phyloP scores from a whole-genome alignment of 305 asterid species.

The Solanum hybrid region DNA sequence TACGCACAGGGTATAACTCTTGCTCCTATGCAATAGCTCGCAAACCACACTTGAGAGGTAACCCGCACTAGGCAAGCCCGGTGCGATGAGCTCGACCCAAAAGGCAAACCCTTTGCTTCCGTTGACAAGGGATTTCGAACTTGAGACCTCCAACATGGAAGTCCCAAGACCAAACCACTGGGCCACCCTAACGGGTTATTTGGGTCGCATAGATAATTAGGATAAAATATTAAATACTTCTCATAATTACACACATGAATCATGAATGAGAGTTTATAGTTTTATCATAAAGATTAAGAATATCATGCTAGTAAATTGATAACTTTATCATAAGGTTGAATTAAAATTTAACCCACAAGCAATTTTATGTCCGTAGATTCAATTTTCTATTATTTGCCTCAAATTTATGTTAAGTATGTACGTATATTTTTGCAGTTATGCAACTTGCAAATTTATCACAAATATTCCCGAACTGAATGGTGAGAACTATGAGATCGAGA shows the following conservation, averaged over 20 bases:
- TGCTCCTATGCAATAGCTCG: background rate
- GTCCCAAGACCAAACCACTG: background rate
- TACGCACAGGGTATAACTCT: background rate
- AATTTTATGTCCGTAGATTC: background rate
- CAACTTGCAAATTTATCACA: background rate
- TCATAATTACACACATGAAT: background rate
- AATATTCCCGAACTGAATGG: background rate
- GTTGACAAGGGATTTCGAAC: background rate
- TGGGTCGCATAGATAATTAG: background rate
- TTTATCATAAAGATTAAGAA: background rate
- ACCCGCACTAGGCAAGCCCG: background rate
- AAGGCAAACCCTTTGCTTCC: background rate
- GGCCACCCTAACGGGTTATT: background rate
- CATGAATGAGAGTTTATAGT: background rate
- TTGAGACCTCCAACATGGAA: background rate
- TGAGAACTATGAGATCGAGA: background rate
- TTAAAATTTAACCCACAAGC: background rate
- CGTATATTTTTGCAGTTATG: background rate
- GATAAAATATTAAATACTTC: background rate
- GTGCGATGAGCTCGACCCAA: background rate
- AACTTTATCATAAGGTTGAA: background rate
- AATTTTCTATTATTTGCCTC: background rate
- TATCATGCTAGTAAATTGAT: background rate
- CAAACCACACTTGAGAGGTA: background rate
- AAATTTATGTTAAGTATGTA: background rate